A percentile compares a stretch with the other conserved stretches of the same genome.
Evolutionary conservation across 176 grass and related monocot genomes (phyloP).

Genomic region (Carex myosuroides): DNA sequence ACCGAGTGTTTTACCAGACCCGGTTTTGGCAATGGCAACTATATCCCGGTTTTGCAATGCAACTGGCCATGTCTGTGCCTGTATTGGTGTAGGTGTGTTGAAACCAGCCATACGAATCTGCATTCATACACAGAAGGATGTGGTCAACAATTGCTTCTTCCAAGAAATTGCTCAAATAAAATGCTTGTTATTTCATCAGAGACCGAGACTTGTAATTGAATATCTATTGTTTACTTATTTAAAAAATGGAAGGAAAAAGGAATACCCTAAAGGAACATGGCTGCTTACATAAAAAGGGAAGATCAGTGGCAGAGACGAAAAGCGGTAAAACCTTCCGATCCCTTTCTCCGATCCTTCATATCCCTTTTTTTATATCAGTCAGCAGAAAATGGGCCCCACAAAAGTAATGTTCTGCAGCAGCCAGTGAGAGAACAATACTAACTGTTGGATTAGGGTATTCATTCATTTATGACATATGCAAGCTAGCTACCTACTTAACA

Average conservation of each 20-base stretch:
- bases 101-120: slow-evolving; percentile 84
- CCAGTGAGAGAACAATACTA: slow-evolving; percentile 36
- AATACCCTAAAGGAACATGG: slow-evolving; percentile 58
- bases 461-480: slow-evolving; percentile 38
- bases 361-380: slow-evolving; percentile 42
- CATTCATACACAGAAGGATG: slow-evolving; percentile 25
- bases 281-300: slow-evolving; percentile 79
- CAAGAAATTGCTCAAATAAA: background rate
- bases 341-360: slow-evolving; percentile 52
- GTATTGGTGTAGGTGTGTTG: slow-evolving; percentile 78
- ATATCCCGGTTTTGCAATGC: slow-evolving; percentile 84
- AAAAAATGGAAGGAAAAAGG: slow-evolving; percentile 30
- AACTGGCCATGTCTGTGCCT: slow-evolving; percentile 96
- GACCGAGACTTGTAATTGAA: background rate
- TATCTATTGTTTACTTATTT: background rate
- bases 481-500: slow-evolving; percentile 7
- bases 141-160: slow-evolving; percentile 19
- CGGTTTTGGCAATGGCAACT: slow-evolving; percentile 96
- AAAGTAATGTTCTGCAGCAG: slow-evolving; percentile 56
- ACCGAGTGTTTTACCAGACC: slow-evolving; percentile 90
- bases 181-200: background rate
- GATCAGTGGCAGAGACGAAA: slow-evolving; percentile 74
- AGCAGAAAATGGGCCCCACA: slow-evolving; percentile 45
- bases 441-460: slow-evolving; percentile 31
- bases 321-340: slow-evolving; percentile 53